Evolutionary conservation across 805 yeast genomes (phyloP), one percentile per base, ranked within the genome.

Genomic region (Tetrapisispora namnaoensis): DNA sequence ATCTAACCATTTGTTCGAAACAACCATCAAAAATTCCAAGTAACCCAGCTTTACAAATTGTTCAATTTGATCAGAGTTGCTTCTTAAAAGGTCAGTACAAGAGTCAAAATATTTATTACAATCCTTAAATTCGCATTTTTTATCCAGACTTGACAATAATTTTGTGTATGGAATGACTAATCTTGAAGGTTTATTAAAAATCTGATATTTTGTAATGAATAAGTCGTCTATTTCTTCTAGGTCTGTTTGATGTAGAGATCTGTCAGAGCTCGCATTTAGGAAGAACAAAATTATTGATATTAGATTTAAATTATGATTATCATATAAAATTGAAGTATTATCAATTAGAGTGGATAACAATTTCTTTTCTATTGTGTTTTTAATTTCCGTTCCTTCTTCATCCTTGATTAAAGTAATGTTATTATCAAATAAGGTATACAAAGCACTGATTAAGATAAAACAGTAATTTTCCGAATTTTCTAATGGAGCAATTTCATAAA

Each of bases 81-180:
- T 9, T n/a, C 4, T 22, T 13, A 43, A 36, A 3, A 43, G n/a
- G 2, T 3, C 16, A 10, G 11, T n/a, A 22, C 35, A 35, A n/a
- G 13, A 37, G 8, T 18, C 37, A 27, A 34, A 36, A 39, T 18
- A 24, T 18, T 10, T 14, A 5, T 13, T 37, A 16, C 3, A 9
- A 20, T 37, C 44, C 10, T 32, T 49, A 17, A 72, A 55, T 2
- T 37, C 18, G 28, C 55, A 52, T 2, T 41, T 42, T 53, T 74
- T 78, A 55, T 80, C 84, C 17, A 82, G 58, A 18, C 75, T 77
- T 4, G 82, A 72, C 10, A 82, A 45, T 1, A 81, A 56, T 51
- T 76, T 78, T 36, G 68, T 69, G 51, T 73, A 57, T 30, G 72
- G 50, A 1, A 71, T 63, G 20, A 78, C 66, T 17, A 70, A 58